Evolutionary conservation across 345 rosid genomes (phyloP).

Genomic region (Eucalyptus erythrocorys): DNA sequence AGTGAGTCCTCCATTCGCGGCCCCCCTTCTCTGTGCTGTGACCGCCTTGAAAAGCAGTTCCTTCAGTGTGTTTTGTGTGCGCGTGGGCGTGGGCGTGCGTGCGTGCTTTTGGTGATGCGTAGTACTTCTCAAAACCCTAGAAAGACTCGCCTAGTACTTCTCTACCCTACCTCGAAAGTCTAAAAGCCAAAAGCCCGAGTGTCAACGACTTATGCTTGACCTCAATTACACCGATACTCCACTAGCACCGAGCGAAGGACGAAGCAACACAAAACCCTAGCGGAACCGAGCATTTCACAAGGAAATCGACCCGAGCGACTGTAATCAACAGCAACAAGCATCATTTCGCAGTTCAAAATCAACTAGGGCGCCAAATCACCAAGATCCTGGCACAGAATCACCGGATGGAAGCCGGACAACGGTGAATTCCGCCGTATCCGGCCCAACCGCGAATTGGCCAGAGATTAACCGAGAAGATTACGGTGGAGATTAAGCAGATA

Average conservation of each 20-base stretch:
- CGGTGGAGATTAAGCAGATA: neutral
- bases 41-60: neutral
- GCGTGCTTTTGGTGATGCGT: neutral
- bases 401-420: neutral
- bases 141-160: neutral
- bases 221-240: neutral
- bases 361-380: neutral
- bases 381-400: neutral
- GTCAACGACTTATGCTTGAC: neutral
- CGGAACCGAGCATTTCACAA: neutral
- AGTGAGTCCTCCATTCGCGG: neutral
- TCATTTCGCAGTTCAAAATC: neutral
- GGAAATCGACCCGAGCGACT: neutral
- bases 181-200: neutral
- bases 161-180: neutral
- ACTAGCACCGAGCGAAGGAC: neutral
- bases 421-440: neutral
- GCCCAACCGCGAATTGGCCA: neutral
- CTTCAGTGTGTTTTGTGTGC: neutral
- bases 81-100: neutral
- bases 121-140: neutral
- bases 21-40: neutral
- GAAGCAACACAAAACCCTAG: neutral
- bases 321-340: neutral
- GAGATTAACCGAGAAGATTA: neutral